phyloP scores from a whole-genome alignment of 2,329 filamentous ascomycete genomes.

The Cladorrhinum sp. region DNA sequence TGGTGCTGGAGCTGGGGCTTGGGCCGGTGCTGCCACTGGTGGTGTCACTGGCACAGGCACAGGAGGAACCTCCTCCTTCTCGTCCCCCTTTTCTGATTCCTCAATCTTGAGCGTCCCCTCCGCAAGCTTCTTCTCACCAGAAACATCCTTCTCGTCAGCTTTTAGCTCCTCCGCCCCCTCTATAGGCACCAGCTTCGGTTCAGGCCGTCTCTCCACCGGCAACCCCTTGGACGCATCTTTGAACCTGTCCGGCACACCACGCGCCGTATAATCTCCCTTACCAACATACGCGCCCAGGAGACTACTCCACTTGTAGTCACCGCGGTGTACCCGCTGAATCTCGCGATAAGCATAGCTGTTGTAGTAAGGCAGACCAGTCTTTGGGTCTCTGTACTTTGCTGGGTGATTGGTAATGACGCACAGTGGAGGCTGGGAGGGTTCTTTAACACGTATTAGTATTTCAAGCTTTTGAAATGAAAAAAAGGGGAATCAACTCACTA shows the following conservation, averaged over 20 bases:
- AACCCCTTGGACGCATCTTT: slow-evolving; percentile 30
- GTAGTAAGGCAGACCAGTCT: slow-evolving; percentile 77
- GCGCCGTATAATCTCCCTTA: slow-evolving; percentile 58
- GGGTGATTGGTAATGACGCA: slow-evolving; percentile 82
- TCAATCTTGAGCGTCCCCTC: slow-evolving; percentile 11
- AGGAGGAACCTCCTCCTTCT: background rate
- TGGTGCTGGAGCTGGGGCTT: background rate
- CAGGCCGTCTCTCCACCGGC: background rate
- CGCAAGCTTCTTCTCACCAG: background rate
- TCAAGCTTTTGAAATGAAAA: background rate
- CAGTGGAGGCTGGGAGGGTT: slow-evolving; percentile 50
- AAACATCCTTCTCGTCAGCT: background rate
- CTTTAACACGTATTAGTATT: slow-evolving; percentile 33
- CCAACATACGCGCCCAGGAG: slow-evolving; percentile 83
- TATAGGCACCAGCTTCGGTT: slow-evolving; percentile 6
- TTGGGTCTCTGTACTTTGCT: slow-evolving; percentile 80
- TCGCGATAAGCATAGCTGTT: slow-evolving; percentile 78
- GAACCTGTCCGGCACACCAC: slow-evolving; percentile 79
- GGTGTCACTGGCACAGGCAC: background rate
- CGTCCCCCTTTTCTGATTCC: background rate
- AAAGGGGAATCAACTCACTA: slow-evolving; percentile 41
- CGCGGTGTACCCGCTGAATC: slow-evolving; percentile 68
- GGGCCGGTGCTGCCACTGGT: background rate
- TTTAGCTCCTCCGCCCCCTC: slow-evolving; percentile 12
- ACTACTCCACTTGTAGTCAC: slow-evolving; percentile 78